Percentiles rank a stretch among this genome's conserved stretches.
These are phyloP conservation scores for Solanum bulbocastanum DNA, from an alignment of 257 asterid species.

Conservation along the genomic window DNA sequence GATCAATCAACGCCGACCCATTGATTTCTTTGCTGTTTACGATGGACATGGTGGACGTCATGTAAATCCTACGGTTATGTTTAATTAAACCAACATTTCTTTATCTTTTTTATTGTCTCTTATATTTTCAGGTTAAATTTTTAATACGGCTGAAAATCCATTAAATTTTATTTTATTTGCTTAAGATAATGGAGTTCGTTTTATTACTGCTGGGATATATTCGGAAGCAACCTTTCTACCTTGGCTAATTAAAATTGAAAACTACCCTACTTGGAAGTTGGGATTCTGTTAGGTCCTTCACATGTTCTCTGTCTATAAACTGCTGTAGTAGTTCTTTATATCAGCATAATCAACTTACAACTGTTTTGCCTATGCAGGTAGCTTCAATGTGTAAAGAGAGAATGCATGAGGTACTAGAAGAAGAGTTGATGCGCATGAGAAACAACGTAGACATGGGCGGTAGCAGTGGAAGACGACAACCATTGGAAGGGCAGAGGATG, in stretches of 20 bases:
- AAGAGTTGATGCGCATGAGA: constrained; percentile 1
- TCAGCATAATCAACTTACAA: not conserved
- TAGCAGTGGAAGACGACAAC: not conserved
- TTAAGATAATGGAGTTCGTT: too few relatives aligned
- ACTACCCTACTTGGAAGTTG: not conserved
- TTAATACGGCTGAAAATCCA: too few relatives aligned
- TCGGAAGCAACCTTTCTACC: too few relatives aligned
- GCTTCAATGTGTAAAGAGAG: constrained; percentile 7
- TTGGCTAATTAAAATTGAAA: too few relatives aligned
- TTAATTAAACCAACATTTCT: not conserved
- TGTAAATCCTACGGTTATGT: not conserved
- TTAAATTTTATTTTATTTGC: too few relatives aligned
- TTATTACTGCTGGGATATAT: too few relatives aligned
- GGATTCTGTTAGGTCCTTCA: not conserved
- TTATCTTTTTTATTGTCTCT: not conserved
- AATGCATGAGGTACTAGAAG: constrained; percentile 6
- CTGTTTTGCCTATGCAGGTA: not conserved
- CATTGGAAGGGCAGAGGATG: not conserved
- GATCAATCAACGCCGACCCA: not conserved
- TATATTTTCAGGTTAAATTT: too few relatives aligned
- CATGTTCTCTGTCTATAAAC: not conserved
- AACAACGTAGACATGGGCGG: not conserved
- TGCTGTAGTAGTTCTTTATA: too few relatives aligned
- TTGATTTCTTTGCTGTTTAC: constrained; percentile 12
- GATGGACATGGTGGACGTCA: constrained; percentile 20